Base-by-base conservation (phyloP, 352 stramenopile species). In the Phytophthora foliorum region DNA sequence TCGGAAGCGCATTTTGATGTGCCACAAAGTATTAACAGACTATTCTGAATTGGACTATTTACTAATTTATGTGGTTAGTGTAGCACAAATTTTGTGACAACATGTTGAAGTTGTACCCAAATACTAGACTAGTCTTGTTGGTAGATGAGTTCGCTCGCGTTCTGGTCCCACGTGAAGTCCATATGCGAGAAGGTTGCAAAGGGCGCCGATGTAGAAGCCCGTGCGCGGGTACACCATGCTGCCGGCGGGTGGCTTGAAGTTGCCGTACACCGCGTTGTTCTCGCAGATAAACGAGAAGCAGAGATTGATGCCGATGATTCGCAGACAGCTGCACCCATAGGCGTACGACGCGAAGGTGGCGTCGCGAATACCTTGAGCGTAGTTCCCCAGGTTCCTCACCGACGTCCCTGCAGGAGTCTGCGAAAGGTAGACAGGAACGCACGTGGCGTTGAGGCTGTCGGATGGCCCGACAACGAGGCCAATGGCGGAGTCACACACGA, bases 351-450 rank as follows among this genome's bases (percentile, higher is more conserved):
- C 57, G 65, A 86, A 90, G 19, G 75, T 85, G 36, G 86, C 39
- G 64, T 78, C 75, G 14, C 81, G 81, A 34, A 90, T 88, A 24
- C 67, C 63, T 66, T 88, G 81, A 3, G 77, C 81, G 27, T 75
- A 90, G 49, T 90, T 78, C 0, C 52, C 81, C 56, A 90, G 69
- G 67, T 86, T 90, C 69, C 78, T 86, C 42, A 85, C 77, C 5
- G 78, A 88, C 3, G 81, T 88, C 0, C 81, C 77, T 5, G 81
- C 77, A 0, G 81, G 81, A 1, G 79, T 90, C 41, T 90, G 77
- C 10, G 77, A 72, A 29, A 90, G 62, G 59, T 88, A 90, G 8
- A 90, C 81, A 25, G 85, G 78, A 25, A 88, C 83, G 14, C 81
- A 73, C 11, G 74, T 78, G 24, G 59, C 66, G 57, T 90, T 90